Conservation (phyloP, 208 protist species). For the Trypanosoma caninum region DNA sequence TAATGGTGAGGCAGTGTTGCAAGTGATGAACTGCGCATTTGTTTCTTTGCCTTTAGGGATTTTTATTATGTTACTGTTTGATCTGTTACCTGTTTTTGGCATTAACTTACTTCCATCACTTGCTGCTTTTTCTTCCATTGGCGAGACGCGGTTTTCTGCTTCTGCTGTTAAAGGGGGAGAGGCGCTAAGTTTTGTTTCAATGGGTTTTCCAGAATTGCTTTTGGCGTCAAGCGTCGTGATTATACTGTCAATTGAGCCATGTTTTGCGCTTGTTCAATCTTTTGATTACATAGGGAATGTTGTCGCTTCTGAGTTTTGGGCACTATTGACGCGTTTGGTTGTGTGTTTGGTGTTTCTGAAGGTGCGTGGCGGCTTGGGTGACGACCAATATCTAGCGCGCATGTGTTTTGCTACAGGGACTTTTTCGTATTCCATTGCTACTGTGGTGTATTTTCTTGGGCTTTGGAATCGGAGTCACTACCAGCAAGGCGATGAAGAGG, state of each 20-base stretch:
- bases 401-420: conserved; percentile 57
- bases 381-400: conserved; percentile 35
- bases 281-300: conserved; percentile 61
- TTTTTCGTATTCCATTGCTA: conserved; percentile 44
- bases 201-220: conserved; percentile 47
- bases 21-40: conserved; percentile 39
- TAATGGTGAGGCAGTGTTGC: conserved; percentile 6
- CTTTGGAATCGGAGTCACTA: conserved; percentile 18
- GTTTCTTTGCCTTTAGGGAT: conserved; percentile 44
- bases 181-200: not conserved
- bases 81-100: conserved; percentile 20
- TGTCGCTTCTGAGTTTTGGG: conserved; percentile 63
- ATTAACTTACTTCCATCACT: conserved; percentile 28
- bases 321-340: conserved; percentile 45
- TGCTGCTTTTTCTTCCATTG: not conserved
- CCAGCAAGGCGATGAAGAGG: not conserved
- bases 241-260: conserved; percentile 53
- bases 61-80: conserved; percentile 22
- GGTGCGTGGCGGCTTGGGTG: conserved; percentile 9
- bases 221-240: conserved; percentile 42
- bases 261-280: conserved; percentile 56
- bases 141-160: not conserved
- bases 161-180: not conserved
- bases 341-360: conserved; percentile 37
- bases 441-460: conserved; percentile 45